Evolutionary conservation across 257 asterid genomes (phyloP), one percentile per base, ranked within the genome.

Genomic region (Fraxinus quadrangulata): DNA sequence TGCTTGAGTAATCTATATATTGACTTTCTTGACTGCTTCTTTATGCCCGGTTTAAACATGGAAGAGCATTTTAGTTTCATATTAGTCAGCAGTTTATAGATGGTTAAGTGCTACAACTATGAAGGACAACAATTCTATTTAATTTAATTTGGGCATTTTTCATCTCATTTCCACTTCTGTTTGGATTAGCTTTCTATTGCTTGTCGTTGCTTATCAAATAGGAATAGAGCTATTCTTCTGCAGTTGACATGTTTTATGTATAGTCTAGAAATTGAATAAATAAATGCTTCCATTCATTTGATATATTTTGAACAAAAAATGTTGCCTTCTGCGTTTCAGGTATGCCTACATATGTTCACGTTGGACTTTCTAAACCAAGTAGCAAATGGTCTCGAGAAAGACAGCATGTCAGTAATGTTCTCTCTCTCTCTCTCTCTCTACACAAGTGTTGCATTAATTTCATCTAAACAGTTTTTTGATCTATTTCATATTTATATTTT

Each of bases 381-480:
- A 71, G 97, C 96, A 19, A 91, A 88, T 83, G 97, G 98, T 75
- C 92, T 95, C 80, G 99, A 95, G 90, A 95, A 91, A 84, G 99
- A 95, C 82, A 92, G 97, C 96, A 87, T 89, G 98, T 94, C 73
- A 86, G 97, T 88, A 81, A 31, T 67, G 71, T 31, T 67, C 49
- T 21, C n/a, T 67, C 51, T 63, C 70, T 59, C 16, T 72, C 42
- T 30, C 45, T 28, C n/a, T 30, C 61, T 61, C 9, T 33, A 76
- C 76, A 67, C 40, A 24, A 19, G n/a, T 12, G 54, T 14, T 45
- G 0, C 17, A 10, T 10, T 14, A 13, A 31, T 13, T n/a, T 71
- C 33, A 21, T 63, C 59, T 51, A 45, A 49, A 23, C 33, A 72
- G 59, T 26, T 24, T 5, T 73, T 33, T 4, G 31, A 21, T 40